Percentiles rank a stretch among this genome's conserved stretches.
Evolutionary conservation across 345 rosid genomes (phyloP).

Genomic region (Eucalyptus tenuipes): DNA sequence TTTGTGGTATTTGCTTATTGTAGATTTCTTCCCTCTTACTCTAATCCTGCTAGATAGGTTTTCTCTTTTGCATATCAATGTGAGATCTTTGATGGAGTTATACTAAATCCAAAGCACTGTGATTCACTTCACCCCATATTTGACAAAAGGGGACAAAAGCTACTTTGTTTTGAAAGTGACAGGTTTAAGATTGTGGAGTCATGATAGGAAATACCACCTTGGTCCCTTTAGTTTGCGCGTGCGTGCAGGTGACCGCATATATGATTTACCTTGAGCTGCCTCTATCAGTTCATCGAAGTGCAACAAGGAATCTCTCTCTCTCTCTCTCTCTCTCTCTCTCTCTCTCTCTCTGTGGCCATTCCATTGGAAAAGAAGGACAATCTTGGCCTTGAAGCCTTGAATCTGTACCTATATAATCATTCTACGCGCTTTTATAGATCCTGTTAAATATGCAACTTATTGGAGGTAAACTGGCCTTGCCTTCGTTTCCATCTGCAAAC

Average conservation of each 20-base stretch:
- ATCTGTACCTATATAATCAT: not conserved
- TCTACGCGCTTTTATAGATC: not conserved
- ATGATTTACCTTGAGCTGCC: not conserved
- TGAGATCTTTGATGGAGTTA: not conserved
- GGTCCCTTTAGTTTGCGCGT: not conserved
- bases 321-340: not conserved
- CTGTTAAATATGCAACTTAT: not conserved
- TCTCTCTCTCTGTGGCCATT: not conserved
- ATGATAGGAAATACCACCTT: not conserved
- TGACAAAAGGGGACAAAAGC: not conserved
- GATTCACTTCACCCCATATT: not conserved
- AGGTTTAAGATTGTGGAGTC: not conserved
- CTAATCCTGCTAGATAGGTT: not conserved
- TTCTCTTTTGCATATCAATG: not conserved
- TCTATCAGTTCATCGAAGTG: not conserved
- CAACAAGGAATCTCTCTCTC: not conserved
- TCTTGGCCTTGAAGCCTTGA: not conserved
- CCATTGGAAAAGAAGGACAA: not conserved
- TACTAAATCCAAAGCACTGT: not conserved
- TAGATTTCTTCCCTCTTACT: not conserved
- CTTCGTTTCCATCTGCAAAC: too few relatives aligned
- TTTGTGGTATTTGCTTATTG: not conserved
- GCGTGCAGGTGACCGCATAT: not conserved
- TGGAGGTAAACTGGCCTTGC: not conserved
- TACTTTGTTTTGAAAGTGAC: not conserved